Percentiles rank a stretch among this genome's conserved stretches.
phyloP scores from a whole-genome alignment of 805 yeast species.

The Ogataea glucozyma region DNA sequence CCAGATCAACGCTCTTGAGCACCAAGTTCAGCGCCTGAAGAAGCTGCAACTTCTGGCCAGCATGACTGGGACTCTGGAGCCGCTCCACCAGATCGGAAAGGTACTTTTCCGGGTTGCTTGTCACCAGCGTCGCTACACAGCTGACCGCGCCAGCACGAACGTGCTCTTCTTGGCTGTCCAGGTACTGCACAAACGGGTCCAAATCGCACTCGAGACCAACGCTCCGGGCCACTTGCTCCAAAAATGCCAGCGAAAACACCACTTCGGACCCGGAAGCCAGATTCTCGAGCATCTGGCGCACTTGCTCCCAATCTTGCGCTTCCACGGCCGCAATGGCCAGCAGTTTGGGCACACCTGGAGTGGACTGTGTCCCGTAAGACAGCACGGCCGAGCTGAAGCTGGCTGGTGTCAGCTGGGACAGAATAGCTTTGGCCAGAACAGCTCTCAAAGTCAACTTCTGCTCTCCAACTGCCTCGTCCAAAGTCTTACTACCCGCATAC shows the following conservation, averaged over 20 bases:
- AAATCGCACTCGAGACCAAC: conserved; percentile 36
- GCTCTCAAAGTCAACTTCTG: no score
- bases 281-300: conserved; percentile 22
- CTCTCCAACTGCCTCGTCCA: conserved; percentile 28
- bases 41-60: conserved; percentile 5
- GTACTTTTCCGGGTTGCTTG: conserved; percentile 39
- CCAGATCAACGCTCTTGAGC: conserved; percentile 11
- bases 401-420: conserved; percentile 13
- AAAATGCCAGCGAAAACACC: conserved; percentile 38
- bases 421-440: conserved; percentile 23
- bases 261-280: conserved; percentile 24
- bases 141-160: conserved; percentile 50
- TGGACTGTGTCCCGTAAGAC: conserved; percentile 24
- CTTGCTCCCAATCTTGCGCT: conserved; percentile 35
- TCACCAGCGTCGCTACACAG: conserved; percentile 51
- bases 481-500: conserved; percentile 15
- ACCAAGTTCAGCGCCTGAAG: conserved; percentile 14
- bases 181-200: conserved; percentile 39
- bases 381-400: conserved; percentile 18
- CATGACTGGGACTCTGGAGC: conserved; percentile 12
- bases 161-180: conserved; percentile 32
- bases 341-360: conserved; percentile 29
- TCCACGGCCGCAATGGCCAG: conserved; percentile 38
- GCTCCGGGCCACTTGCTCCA: conserved; percentile 51
- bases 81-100: conserved; percentile 40